Evolutionary conservation across 768 basidiomycete species (phyloP), one percentile per base, ranked within the genome.

Genomic region (Boletellus emodensis): DNA sequence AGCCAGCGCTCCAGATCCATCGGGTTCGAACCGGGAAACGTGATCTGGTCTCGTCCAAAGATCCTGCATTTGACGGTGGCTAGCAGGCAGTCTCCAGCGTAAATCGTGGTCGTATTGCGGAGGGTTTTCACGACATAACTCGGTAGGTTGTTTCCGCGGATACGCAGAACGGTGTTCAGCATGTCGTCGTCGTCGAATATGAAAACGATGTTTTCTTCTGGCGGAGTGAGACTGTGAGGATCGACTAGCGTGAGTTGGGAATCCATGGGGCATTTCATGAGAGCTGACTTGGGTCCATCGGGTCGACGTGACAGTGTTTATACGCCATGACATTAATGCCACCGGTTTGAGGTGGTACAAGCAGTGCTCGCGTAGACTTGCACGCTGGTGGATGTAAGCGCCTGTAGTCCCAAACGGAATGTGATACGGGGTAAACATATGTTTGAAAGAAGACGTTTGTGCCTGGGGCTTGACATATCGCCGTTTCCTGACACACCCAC

Each of bases 211-310:
- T 36, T 48, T 3, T 43, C 37, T 1, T 38, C 40, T n/a, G 30
- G n/a, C 28, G 26, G 35, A 20, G 10, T 12, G 44, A 17, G 46
- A 8, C 18, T 4, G 11, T 2, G 3, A 12, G 38, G 4, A 37
- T 62, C 44, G 28, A 53, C 42, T 8, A 61, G 44, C 7, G 61
- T 62, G 34, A 63, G 48, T 33, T 57, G 61, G 22, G 57, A 60
- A 3, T 53, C 37, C 57, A 56, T 57, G 40, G 24, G 36, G 11
- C 11, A 12, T 14, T 15, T n/a, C 30, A 22, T 18, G 41, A 10
- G 46, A 14, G 4, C 4, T 38, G 39, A 33, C 17, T 13, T n/a
- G n/a, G 12, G 28, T 6, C 28, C 15, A n/a, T 2, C n/a, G 2
- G 17, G 10, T 10, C 14, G 8, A 15, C 20, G 10, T 32, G 6